Percentiles rank a stretch among this genome's conserved stretches.
phyloP scores from a whole-genome alignment of 2,329 filamentous ascomycete genomes.

The Ophiostoma sp. region DNA sequence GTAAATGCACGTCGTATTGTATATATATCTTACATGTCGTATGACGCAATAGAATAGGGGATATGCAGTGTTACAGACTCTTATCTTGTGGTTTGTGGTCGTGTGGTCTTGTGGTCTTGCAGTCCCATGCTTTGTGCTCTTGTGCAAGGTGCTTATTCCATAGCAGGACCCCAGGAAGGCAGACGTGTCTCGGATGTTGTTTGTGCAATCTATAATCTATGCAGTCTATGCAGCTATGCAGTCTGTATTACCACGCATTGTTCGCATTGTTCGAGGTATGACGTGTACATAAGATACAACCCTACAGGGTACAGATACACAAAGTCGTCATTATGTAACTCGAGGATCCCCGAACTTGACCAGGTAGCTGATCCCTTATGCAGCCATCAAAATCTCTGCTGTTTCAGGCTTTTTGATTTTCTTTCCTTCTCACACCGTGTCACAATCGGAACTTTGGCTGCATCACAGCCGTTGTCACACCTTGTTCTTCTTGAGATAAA shows the following conservation, averaged over 20 bases:
- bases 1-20: too few relatives aligned
- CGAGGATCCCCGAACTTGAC: neutral
- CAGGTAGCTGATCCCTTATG: neutral
- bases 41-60: conserved; percentile 6
- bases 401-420: conserved; percentile 3
- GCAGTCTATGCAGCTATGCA: neutral
- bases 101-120: too few relatives aligned
- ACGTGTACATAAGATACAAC: neutral
- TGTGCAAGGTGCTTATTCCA: too few relatives aligned
- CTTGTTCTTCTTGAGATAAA: neutral
- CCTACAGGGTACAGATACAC: too few relatives aligned
- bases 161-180: neutral
- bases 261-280: neutral
- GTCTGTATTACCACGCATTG: neutral
- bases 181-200: conserved; percentile 1
- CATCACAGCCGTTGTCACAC: neutral
- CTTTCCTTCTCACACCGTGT: neutral
- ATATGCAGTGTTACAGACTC: conserved; percentile 1
- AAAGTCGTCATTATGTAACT: too few relatives aligned
- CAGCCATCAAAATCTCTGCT: conserved; percentile 4
- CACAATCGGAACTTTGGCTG: neutral
- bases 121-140: neutral
- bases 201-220: neutral
- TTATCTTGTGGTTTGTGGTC: neutral
- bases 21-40: neutral